Base-by-base conservation (phyloP, 2,329 filamentous ascomycete species). In the Curvularia sp. region DNA sequence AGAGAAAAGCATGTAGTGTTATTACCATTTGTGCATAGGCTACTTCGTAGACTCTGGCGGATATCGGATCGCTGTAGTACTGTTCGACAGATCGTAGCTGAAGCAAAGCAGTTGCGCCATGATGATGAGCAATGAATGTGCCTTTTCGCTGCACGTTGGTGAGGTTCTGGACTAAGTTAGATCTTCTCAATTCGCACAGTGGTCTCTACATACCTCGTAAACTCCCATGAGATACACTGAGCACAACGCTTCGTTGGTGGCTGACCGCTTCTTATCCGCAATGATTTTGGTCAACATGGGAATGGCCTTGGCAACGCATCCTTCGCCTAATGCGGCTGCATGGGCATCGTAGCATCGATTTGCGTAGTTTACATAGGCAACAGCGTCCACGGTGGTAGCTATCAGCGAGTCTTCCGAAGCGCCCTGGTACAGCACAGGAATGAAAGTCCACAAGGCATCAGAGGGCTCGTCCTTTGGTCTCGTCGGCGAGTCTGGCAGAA, bases 141-240 rank as follows among this genome's bases (percentile, higher is more conserved):
- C 67, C 71, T 32, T 64, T 60, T 15, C 65, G 61, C 43, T 60
- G 59, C 10, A 63, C 32, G 15, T 58, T 61, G 7, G 66, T 67
- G 10, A 75, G 57, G 27, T 69, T 74, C 71, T 74, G 28, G 5
- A 6, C 18, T 9, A 39, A 3, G 13, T 46, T 42, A 47, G 52
- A 27, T 21, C 10, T 13, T 5, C 15, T 8, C 28, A 1, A 18
- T 10, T 13, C 27, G 39, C 1, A 18, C n/a, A 28, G 2, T n/a
- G n/a, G 9, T 12, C 0, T 21, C 32, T 8, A 7, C 56, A 15
- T 63, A 72, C 72, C 60, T 74, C 72, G 18, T 69, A 74, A 0
- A 74, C 48, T 1, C 71, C 69, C 63, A 75, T 68, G 2, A 74
- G 28, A 59, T 73, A 71, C 0, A 72, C 70, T 1, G 71, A 60